Percentiles rank a stretch among this genome's conserved stretches.
phyloP scores from a whole-genome alignment of 768 basidiomycete genomes.

The Thelephora aurantiotincta region DNA sequence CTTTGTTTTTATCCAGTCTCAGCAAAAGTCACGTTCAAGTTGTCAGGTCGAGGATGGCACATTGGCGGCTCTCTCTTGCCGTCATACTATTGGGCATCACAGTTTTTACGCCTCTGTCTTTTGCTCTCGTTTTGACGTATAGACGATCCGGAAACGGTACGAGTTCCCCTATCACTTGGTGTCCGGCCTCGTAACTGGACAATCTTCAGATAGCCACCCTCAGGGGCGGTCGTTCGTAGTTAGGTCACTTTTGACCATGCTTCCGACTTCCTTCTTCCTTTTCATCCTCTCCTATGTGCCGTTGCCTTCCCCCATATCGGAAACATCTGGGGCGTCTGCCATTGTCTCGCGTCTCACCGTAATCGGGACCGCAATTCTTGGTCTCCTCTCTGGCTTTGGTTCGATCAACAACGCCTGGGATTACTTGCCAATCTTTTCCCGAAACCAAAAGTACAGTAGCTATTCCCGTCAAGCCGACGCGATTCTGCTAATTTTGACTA shows the following conservation, averaged over 20 bases:
- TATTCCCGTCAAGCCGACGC: background rate
- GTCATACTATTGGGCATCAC: constrained; percentile 47
- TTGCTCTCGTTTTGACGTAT: constrained; percentile 40
- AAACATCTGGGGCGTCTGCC: constrained; percentile 26
- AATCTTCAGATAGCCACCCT: constrained; percentile 9
- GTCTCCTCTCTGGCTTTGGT: constrained; percentile 68
- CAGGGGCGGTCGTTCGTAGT: constrained; percentile 17
- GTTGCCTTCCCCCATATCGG: constrained; percentile 34
- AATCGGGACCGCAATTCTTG: constrained; percentile 68
- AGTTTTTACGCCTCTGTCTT: constrained; percentile 49
- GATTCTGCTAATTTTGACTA: constrained; percentile 12
- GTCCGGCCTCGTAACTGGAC: background rate
- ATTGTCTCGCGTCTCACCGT: constrained; percentile 53
- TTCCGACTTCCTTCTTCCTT: constrained; percentile 31
- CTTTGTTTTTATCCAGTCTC: background rate
- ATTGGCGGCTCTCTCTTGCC: constrained; percentile 56
- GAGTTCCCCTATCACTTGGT: background rate
- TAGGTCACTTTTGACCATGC: constrained; percentile 26
- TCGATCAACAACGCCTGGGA: constrained; percentile 56
- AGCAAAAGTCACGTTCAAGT: too few relatives aligned
- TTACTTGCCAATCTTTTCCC: constrained; percentile 31
- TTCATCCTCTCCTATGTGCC: constrained; percentile 53
- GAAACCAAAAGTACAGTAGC: constrained; percentile 11
- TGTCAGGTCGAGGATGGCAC: constrained; percentile 44
- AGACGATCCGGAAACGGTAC: constrained; percentile 6